Base-by-base conservation (phyloP, 2,329 filamentous ascomycete species). In the Colletotrichum incanum region DNA sequence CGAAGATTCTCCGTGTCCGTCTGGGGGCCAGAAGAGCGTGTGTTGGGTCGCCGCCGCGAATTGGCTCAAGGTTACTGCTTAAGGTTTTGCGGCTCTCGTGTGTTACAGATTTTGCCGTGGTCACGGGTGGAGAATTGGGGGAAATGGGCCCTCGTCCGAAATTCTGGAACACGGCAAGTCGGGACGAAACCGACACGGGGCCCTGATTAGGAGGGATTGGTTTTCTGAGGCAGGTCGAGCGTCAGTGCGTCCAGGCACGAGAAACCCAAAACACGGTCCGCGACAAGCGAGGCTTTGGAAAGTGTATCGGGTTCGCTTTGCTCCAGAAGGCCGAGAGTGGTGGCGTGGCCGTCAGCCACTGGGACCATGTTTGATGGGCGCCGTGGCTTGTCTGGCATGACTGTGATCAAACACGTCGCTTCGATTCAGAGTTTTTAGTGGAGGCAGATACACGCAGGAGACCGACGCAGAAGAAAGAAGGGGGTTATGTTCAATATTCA, bases 1-100 rank as follows among this genome's bases (percentile, higher is more conserved):
- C 8, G 16, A 26, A n/a, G 6, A 41, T 20, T 45, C 23, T 14
- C 39, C 47, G 56, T 45, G 37, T 18, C 41, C 23, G 60, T 31
- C 31, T 31, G 23, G 34, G 60, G 4, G 61, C 37, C 37, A 18
- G 20, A 18, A 41, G 34, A 18, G 43, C 20, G 47, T 47, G 60
- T 52, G 11, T 4, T 18, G 23, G 34, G 60, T n/a, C 23, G 23
- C n/a, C 6, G 39, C n/a, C 34, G 55, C 20, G 47, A 23, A 43
- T 64, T 47, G 59, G 31, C n/a, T 39, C 47, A n/a, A 23, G 31
- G 49, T 20, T 39, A 23, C n/a, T 39, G 20, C 16, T 64, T 23
- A 64, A 64, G 49, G 61, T 64, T 64, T 23, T 64, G 58, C 39
- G 58, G 58, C 58, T 47, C 58, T 45, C 41, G 37, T 43, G 34